phyloP scores from a whole-genome alignment of 352 stramenopile species.

The Globisporangium iwayamae region DNA sequence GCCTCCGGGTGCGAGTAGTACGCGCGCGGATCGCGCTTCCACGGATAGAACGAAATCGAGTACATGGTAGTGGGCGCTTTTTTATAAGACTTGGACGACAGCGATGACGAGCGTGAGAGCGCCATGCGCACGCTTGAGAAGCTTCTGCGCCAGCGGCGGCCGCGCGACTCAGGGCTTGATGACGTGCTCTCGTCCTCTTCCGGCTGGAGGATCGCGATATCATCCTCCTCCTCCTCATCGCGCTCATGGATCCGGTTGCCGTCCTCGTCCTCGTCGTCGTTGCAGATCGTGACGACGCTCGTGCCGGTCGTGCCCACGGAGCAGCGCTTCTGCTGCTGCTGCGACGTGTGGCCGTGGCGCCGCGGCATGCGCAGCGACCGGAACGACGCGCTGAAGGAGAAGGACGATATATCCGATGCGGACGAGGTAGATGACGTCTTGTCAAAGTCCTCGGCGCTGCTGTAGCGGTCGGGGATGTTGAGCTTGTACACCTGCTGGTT shows the following conservation, averaged over 20 bases:
- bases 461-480: conserved; percentile 10
- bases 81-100: neutral
- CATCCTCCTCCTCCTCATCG: conserved; percentile 13
- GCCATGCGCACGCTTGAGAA: conserved; percentile 16
- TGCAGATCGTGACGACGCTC: conserved; percentile 11
- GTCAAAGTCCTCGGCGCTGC: conserved; percentile 5
- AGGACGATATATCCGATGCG: neutral
- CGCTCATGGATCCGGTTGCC: neutral
- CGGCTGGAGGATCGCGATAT: conserved; percentile 19
- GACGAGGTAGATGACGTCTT: conserved; percentile 2
- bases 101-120: conserved; percentile 13
- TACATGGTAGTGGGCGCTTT: conserved; percentile 45
- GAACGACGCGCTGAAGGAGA: conserved; percentile 3
- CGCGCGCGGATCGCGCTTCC: conserved; percentile 60
- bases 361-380: conserved; percentile 6
- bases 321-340: conserved; percentile 7
- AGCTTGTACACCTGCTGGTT: conserved; percentile 7
- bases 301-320: conserved; percentile 15
- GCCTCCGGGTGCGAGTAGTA: conserved; percentile 73
- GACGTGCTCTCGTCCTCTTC: neutral
- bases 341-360: conserved; percentile 2
- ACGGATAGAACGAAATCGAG: conserved; percentile 75
- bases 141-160: conserved; percentile 6
- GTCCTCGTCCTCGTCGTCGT: conserved; percentile 8
- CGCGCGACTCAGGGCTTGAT: conserved; percentile 3